Conservation (phyloP, 495 filamentous ascomycete species). For the Penicillium pancosmium region DNA sequence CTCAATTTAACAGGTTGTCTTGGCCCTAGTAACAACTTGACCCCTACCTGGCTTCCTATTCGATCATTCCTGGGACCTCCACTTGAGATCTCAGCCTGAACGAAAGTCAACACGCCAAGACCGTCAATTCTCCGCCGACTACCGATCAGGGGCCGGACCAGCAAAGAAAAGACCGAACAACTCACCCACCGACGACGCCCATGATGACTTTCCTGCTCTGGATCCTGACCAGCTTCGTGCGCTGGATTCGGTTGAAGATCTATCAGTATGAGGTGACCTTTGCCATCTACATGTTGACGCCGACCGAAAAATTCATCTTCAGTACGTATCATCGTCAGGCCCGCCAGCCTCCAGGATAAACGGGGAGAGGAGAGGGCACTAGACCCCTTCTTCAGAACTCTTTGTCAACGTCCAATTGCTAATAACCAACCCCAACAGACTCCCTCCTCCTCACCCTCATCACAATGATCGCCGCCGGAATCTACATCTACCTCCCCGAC, state of each 20-base stretch:
- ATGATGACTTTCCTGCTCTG: constrained; percentile 30
- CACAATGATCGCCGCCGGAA: constrained; percentile 81
- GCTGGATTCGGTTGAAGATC: constrained; percentile 74
- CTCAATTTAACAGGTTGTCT: too few species aligned
- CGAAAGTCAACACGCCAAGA: neutral
- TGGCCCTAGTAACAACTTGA: too few species aligned
- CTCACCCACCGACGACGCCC: too few species aligned
- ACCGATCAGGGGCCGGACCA: neutral
- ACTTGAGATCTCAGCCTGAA: neutral
- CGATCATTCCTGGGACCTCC: too few species aligned
- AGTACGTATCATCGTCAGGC: constrained; percentile 54
- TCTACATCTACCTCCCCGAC: constrained; percentile 88
- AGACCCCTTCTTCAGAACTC: neutral
- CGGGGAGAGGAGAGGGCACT: neutral
- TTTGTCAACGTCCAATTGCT: neutral
- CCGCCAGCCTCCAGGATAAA: neutral
- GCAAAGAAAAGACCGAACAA: neutral
- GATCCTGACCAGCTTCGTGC: constrained; percentile 50
- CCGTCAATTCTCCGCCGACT: too few species aligned
- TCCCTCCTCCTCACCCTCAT: constrained; percentile 86
- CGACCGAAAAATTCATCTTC: constrained; percentile 83
- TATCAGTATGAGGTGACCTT: constrained; percentile 90
- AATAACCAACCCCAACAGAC: constrained; percentile 55
- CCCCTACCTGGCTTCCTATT: too few species aligned
- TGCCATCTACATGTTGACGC: constrained; percentile 83